Conservation (phyloP, 768 basidiomycete genomes). For the Solioccasus polychromus region DNA sequence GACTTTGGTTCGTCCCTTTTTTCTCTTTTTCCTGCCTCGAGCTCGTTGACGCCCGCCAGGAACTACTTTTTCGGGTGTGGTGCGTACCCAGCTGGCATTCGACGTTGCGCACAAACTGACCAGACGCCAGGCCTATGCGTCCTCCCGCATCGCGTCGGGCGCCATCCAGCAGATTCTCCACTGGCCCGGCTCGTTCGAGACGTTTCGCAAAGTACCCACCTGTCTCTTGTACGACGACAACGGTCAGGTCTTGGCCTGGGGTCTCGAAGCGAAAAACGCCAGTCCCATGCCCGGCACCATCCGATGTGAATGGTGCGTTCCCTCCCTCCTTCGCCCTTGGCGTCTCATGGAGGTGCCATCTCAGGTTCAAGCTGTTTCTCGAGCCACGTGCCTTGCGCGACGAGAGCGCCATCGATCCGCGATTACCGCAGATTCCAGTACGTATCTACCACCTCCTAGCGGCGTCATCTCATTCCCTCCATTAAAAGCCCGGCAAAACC, state of each 20-base stretch:
- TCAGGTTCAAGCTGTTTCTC: constrained; percentile 80
- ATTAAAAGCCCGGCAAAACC: constrained; percentile 68
- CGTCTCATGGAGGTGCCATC: not conserved
- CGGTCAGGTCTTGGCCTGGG: constrained; percentile 79
- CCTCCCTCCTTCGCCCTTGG: not conserved
- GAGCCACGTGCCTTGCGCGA: constrained; percentile 80
- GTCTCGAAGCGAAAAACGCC: constrained; percentile 82
- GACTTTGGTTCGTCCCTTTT: constrained; percentile 69
- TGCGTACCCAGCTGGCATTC: constrained; percentile 40
- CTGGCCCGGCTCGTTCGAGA: constrained; percentile 86
- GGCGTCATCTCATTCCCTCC: constrained; percentile 8
- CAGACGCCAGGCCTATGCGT: constrained; percentile 69
- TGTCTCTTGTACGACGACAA: constrained; percentile 78
- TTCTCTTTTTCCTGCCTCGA: not conserved
- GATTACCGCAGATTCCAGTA: constrained; percentile 77
- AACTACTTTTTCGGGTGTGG: constrained; percentile 86
- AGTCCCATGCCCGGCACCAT: constrained; percentile 62
- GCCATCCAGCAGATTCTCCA: constrained; percentile 79
- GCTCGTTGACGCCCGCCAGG: constrained; percentile 38
- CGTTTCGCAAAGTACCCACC: constrained; percentile 83
- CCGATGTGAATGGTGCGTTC: constrained; percentile 51
- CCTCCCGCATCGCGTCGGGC: constrained; percentile 77
- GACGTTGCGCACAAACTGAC: constrained; percentile 5
- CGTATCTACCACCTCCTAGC: constrained; percentile 27
- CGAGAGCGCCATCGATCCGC: constrained; percentile 65